phyloP scores from a whole-genome alignment of 352 stramenopile species.

The Globisporangium lucens region DNA sequence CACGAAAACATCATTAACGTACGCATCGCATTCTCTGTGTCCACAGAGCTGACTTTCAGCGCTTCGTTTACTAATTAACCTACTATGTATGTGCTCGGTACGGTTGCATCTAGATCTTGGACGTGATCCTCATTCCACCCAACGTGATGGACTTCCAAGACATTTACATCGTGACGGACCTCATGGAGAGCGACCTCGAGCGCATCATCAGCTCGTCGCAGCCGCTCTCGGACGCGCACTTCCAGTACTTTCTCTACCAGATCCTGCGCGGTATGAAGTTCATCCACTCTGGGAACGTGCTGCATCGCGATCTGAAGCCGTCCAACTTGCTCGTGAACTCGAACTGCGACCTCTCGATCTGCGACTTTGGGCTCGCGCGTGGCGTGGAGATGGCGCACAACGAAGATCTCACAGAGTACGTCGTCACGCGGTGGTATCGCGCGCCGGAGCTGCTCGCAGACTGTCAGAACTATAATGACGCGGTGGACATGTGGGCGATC shows the following conservation, averaged over 20 bases:
- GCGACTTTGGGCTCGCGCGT: conserved; percentile 91
- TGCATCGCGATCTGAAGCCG: conserved; percentile 87
- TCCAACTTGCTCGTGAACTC: conserved; percentile 89
- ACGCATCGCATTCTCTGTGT: neutral
- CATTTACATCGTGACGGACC: conserved; percentile 91
- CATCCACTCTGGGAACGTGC: conserved; percentile 96
- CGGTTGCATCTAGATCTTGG: conserved; percentile 53
- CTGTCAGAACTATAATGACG: conserved; percentile 96
- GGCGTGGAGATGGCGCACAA: conserved; percentile 86
- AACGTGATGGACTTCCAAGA: conserved; percentile 87
- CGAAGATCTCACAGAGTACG: conserved; percentile 83
- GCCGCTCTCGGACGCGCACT: conserved; percentile 82
- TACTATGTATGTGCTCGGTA: neutral
- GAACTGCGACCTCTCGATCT: conserved; percentile 89
- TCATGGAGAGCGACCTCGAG: conserved; percentile 92
- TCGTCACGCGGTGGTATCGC: conserved; percentile 91
- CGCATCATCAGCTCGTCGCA: conserved; percentile 89
- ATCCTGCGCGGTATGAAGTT: conserved; percentile 96
- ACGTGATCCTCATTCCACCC: conserved; percentile 77
- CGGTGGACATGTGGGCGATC: conserved; percentile 95
- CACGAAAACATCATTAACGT: conserved; percentile 93
- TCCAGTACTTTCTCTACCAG: conserved; percentile 90
- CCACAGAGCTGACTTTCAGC: neutral
- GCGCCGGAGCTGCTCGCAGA: conserved; percentile 81
- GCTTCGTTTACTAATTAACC: neutral